phyloP scores from a whole-genome alignment of 1,139 yeast species.

The Pichia norvegensis region DNA sequence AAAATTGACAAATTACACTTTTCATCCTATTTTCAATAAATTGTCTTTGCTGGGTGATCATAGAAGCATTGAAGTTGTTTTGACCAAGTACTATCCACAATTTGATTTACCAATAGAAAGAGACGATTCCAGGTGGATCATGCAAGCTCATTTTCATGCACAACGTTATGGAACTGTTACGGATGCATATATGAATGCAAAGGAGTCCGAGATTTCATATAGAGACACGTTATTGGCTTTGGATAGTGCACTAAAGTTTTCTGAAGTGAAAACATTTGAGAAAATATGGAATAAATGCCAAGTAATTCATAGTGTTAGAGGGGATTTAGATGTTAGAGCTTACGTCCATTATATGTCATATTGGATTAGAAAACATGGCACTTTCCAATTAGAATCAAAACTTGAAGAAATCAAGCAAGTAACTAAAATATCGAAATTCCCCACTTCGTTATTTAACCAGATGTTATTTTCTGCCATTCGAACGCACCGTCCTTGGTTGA shows the following conservation, averaged over 20 bases:
- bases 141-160: slow-evolving; percentile 20
- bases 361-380: slow-evolving; percentile 16
- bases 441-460: slow-evolving; percentile 36
- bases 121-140: slow-evolving; percentile 26
- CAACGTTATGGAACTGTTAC: slow-evolving; percentile 25
- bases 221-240: slow-evolving; percentile 20
- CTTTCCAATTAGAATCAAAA: slow-evolving; percentile 12
- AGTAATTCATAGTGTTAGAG: slow-evolving; percentile 6
- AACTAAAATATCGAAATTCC: slow-evolving; percentile 14
- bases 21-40: slow-evolving; percentile 27
- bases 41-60: slow-evolving; percentile 30
- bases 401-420: slow-evolving; percentile 14
- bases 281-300: slow-evolving; percentile 19
- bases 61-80: slow-evolving; percentile 24
- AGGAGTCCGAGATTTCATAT: slow-evolving; percentile 19
- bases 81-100: slow-evolving; percentile 19
- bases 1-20: slow-evolving; percentile 20
- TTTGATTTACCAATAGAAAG: slow-evolving; percentile 26
- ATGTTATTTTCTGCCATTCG: slow-evolving; percentile 35
- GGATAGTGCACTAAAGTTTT: slow-evolving; percentile 18
- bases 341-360: slow-evolving; percentile 19
- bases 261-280: slow-evolving; percentile 13
- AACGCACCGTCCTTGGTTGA: slow-evolving; percentile 34
- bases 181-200: slow-evolving; percentile 19
- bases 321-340: slow-evolving; percentile 13